Conservation (phyloP, 164 flowering plant genomes). For the Vitis amurensis region DNA sequence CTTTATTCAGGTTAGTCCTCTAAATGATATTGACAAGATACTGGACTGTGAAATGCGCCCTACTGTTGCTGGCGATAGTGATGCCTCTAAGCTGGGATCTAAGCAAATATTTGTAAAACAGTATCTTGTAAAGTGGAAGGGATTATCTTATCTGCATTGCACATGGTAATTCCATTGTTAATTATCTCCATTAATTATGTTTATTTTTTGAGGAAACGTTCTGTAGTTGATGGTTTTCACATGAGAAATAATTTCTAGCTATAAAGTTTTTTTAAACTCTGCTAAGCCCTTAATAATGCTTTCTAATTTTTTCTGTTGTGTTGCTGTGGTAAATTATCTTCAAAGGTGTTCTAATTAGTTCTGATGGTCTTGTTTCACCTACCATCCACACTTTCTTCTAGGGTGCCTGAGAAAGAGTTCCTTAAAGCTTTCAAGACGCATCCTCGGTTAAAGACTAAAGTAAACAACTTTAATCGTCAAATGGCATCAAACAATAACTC, state of each 20-base stretch:
- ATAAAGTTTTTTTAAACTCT: background rate
- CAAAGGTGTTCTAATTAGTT: background rate
- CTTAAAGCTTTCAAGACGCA: constrained; percentile 77
- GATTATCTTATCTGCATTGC: constrained; percentile 92
- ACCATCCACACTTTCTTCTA: constrained; percentile 19
- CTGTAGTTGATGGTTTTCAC: background rate
- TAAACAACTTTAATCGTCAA: constrained; percentile 82
- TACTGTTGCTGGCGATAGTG: constrained; percentile 68
- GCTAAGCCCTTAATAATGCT: no score
- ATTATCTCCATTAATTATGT: background rate
- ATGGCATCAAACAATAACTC: constrained; percentile 52
- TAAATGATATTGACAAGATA: constrained; percentile 92
- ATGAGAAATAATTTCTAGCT: background rate
- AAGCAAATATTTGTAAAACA: constrained; percentile 93
- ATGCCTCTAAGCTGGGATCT: constrained; percentile 76
- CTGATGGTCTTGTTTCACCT: constrained; percentile 1
- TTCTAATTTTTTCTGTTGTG: background rate
- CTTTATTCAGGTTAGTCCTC: constrained; percentile 76
- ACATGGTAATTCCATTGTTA: constrained; percentile 60
- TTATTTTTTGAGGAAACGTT: background rate
- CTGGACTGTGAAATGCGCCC: constrained; percentile 95
- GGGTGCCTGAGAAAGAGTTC: constrained; percentile 96
- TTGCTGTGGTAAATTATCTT: background rate
- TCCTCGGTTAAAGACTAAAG: constrained; percentile 83
- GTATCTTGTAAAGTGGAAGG: constrained; percentile 98